phyloP scores from a whole-genome alignment of 179 eudicot species.

The Amaranthus tricolor region DNA sequence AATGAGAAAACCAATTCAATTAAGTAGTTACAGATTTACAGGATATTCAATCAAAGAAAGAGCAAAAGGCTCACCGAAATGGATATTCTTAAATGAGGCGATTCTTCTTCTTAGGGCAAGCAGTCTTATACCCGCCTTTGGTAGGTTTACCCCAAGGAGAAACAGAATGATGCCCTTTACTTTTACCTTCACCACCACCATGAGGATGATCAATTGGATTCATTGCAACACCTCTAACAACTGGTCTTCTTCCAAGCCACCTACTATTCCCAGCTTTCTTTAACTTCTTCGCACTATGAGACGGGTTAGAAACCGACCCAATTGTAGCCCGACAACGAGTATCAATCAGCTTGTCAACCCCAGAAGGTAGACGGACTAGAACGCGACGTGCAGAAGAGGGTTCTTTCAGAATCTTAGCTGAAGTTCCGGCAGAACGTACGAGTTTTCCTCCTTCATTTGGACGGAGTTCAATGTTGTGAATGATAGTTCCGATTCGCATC shows the following conservation, averaged over 20 bases:
- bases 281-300: constrained; percentile 55
- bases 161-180: constrained; percentile 51
- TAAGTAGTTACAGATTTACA: too few species aligned
- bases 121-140: constrained; percentile 76
- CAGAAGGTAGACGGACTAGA: constrained; percentile 58
- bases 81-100: constrained; percentile 16
- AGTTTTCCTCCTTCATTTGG: constrained; percentile 74
- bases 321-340: constrained; percentile 61
- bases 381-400: constrained; percentile 35
- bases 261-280: constrained; percentile 72
- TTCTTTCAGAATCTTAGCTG: constrained; percentile 69
- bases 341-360: constrained; percentile 50
- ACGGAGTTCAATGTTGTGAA: constrained; percentile 75
- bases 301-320: constrained; percentile 57
- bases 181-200: constrained; percentile 88
- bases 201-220: constrained; percentile 91
- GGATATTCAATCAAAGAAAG: too few species aligned
- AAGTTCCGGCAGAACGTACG: constrained; percentile 75
- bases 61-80: too few species aligned
- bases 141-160: constrained; percentile 88
- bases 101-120: constrained; percentile 56
- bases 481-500: constrained; percentile 72
- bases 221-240: constrained; percentile 83
- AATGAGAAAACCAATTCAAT: too few species aligned
- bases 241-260: constrained; percentile 73